Percentiles rank a stretch among this genome's conserved stretches.
phyloP scores from a whole-genome alignment of 2,329 filamentous ascomycete species.

The Fusarium sp. region DNA sequence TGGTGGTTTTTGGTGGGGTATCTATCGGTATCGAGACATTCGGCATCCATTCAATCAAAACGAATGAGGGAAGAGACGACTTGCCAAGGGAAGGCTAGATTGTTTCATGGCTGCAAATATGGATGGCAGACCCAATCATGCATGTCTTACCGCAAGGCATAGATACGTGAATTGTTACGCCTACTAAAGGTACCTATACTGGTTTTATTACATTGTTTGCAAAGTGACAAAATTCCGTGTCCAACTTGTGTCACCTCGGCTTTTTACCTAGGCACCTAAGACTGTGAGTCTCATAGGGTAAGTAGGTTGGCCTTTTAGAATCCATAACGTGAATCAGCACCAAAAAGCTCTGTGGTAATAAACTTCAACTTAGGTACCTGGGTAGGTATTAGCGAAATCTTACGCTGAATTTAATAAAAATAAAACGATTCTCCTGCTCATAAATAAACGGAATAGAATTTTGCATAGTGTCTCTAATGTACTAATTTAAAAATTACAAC shows the following conservation, averaged over 20 bases:
- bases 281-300: neutral
- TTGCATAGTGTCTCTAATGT: neutral
- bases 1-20: constrained; percentile 25
- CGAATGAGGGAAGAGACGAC: constrained; percentile 6
- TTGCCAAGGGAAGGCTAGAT: neutral
- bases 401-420: neutral
- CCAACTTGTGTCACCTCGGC: neutral
- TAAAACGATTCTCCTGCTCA: neutral
- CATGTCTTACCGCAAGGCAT: neutral
- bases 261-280: neutral
- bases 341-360: neutral
- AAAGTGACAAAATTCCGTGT: neutral
- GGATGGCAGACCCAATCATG: neutral
- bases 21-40: constrained; percentile 13
- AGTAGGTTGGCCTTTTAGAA: neutral
- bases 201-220: neutral
- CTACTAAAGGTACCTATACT: neutral
- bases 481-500: neutral
- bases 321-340: no score
- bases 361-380: neutral
- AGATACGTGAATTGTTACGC: neutral
- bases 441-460: neutral
- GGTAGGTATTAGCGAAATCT: neutral
- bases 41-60: constrained; percentile 7
- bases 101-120: neutral